phyloP scores from a whole-genome alignment of 2,329 filamentous ascomycete genomes.

The Fusarium sp. region DNA sequence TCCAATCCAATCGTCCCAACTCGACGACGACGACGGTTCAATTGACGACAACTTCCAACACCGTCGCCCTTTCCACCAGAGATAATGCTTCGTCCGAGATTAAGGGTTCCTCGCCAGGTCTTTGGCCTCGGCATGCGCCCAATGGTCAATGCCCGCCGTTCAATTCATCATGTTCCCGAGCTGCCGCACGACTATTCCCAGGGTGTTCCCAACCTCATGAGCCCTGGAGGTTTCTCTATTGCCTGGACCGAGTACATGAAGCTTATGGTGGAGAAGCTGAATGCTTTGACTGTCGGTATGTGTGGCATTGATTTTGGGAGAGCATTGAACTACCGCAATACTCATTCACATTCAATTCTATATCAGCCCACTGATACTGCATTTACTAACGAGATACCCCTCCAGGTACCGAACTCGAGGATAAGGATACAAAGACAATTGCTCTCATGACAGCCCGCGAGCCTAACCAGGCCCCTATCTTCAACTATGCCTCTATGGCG shows the following conservation, averaged over 20 bases:
- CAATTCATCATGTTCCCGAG: constrained; percentile 61
- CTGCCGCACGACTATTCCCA: constrained; percentile 61
- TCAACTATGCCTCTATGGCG: constrained; percentile 97
- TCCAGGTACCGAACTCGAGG: constrained; percentile 72
- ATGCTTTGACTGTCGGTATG: constrained; percentile 77
- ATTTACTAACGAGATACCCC: constrained; percentile 22
- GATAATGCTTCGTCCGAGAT: constrained; percentile 64
- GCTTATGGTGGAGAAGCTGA: constrained; percentile 80
- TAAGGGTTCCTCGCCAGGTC: constrained; percentile 63
- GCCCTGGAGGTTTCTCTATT: constrained; percentile 74
- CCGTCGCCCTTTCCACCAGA: constrained; percentile 7
- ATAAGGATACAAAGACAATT: constrained; percentile 73
- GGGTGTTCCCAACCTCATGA: constrained; percentile 78
- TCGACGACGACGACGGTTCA: constrained; percentile 27
- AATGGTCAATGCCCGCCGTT: constrained; percentile 53
- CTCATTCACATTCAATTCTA: neutral
- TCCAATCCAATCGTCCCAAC: constrained; percentile 17
- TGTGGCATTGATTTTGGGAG: constrained; percentile 26
- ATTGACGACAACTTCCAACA: constrained; percentile 18
- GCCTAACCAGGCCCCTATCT: constrained; percentile 79
- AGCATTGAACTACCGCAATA: constrained; percentile 16
- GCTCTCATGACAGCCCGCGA: constrained; percentile 82
- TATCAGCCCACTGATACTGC: neutral
- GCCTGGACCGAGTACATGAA: constrained; percentile 88
- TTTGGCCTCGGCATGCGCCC: constrained; percentile 54